A percentile compares a stretch with the other conserved stretches of the same genome.
Conservation (phyloP, 1,139 yeast species). For the Oligophagozyma castellii region DNA sequence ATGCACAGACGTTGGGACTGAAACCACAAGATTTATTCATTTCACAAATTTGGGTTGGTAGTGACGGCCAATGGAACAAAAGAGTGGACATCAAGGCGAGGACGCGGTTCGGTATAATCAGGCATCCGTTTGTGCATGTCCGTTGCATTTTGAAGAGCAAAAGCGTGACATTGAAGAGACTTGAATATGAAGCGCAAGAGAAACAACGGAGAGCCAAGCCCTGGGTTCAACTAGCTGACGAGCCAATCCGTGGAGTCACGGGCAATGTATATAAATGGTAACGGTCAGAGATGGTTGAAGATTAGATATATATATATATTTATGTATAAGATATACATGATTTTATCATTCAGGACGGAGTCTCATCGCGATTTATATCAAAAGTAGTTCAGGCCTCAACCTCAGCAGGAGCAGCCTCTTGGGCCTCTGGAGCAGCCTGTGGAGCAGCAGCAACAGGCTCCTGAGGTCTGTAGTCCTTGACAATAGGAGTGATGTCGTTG, state of each 20-base stretch:
- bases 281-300: too few relatives aligned
- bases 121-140: slow-evolving; percentile 68
- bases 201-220: slow-evolving; percentile 35
- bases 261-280: slow-evolving; percentile 41
- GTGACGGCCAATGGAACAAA: slow-evolving; percentile 64
- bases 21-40: slow-evolving; percentile 53
- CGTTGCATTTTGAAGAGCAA: slow-evolving; percentile 60
- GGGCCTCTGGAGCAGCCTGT: slow-evolving; percentile 28
- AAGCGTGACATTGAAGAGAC: slow-evolving; percentile 42
- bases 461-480: slow-evolving; percentile 52
- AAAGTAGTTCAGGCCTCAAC: slow-evolving; percentile 7
- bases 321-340: too few relatives aligned
- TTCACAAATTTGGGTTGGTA: slow-evolving; percentile 82
- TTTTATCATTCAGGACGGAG: not conserved
- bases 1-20: slow-evolving; percentile 48
- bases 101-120: slow-evolving; percentile 73
- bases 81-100: slow-evolving; percentile 82
- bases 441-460: slow-evolving; percentile 25
- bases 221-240: slow-evolving; percentile 29
- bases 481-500: slow-evolving; percentile 74
- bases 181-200: slow-evolving; percentile 42
- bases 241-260: slow-evolving; percentile 31
- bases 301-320: too few relatives aligned
- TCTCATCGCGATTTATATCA: not conserved
- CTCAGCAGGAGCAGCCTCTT: slow-evolving; percentile 23